A percentile compares a stretch with the other conserved stretches of the same genome.
phyloP scores from a whole-genome alignment of 2,329 filamentous ascomycete species.

The Parafenestella ontariensis region DNA sequence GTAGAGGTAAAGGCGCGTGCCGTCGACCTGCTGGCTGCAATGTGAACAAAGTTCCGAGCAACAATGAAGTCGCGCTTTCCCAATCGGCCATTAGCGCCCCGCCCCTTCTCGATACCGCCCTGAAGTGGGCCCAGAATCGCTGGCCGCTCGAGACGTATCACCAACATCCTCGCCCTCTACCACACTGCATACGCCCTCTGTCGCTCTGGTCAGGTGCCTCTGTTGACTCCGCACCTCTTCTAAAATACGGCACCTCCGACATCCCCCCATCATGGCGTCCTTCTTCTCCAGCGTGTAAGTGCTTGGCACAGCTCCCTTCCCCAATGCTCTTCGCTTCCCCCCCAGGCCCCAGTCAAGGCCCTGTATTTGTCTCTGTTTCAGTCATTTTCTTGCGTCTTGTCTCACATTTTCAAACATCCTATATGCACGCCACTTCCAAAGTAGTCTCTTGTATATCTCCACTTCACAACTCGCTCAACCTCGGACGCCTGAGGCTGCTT shows the following conservation, averaged over 20 bases:
- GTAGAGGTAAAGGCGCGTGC: conserved; percentile 8
- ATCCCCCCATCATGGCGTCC: conserved; percentile 43
- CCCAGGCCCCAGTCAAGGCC: conserved; percentile 27
- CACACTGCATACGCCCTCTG: conserved; percentile 31
- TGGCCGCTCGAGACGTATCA: conserved; percentile 41
- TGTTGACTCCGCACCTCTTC: conserved; percentile 11
- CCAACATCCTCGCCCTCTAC: conserved; percentile 32
- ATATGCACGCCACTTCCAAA: conserved; percentile 16
- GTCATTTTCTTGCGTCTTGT: conserved; percentile 31
- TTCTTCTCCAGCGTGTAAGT: conserved; percentile 54
- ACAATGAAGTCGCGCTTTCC: conserved; percentile 29
- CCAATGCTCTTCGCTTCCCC: conserved; percentile 28
- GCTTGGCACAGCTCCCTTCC: conserved; percentile 43
- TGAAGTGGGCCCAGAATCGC: conserved; percentile 34
- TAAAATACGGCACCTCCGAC: conserved; percentile 12
- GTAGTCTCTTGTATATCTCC: conserved; percentile 1
- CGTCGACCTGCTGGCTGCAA: not conserved
- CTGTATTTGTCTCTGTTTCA: conserved; percentile 39
- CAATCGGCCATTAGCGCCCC: conserved; percentile 27
- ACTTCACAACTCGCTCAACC: conserved; percentile 10
- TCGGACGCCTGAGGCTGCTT: conserved; percentile 14
- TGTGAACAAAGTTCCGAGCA: conserved; percentile 35
- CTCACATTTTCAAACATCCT: conserved; percentile 25
- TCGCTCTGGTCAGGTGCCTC: conserved; percentile 20
- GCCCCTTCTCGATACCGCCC: conserved; percentile 40